phyloP scores from a whole-genome alignment of 139 green algal genomes.

The Asterochloris sp. region DNA sequence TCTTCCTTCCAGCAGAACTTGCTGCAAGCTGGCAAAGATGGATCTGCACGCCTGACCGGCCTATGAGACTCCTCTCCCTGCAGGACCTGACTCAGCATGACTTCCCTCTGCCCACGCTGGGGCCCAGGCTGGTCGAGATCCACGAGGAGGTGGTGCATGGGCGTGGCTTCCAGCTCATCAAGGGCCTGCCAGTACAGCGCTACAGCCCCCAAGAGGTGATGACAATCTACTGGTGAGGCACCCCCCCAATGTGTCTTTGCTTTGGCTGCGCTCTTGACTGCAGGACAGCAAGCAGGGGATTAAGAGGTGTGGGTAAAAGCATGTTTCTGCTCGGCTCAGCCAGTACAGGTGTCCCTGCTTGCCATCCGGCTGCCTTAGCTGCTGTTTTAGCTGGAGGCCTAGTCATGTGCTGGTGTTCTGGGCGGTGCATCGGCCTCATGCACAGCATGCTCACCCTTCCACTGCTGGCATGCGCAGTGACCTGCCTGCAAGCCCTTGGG shows the following conservation, averaged over 20 bases:
- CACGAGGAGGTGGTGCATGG: constrained; percentile 37
- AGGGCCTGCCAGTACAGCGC: constrained; percentile 18
- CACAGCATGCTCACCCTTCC: neutral
- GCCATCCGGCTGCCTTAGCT: neutral
- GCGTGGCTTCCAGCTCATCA: constrained; percentile 56
- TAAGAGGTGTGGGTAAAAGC: neutral
- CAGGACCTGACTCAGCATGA: constrained; percentile 33
- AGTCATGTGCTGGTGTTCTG: neutral
- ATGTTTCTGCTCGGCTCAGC: neutral
- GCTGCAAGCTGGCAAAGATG: no score
- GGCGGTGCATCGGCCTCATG: no score
- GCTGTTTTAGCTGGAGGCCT: neutral
- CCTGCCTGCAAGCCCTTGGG: neutral
- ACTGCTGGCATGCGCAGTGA: neutral
- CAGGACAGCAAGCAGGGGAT: neutral
- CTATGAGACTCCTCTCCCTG: neutral
- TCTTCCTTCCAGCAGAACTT: no score
- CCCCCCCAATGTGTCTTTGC: neutral
- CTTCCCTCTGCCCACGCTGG: constrained; percentile 44
- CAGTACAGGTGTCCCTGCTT: neutral
- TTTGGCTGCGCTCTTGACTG: neutral
- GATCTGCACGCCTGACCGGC: no score
- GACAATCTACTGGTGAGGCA: neutral
- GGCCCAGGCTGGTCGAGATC: constrained; percentile 29
- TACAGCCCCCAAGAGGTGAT: constrained; percentile 4